Evolutionary conservation across 2,329 filamentous ascomycete species (phyloP).

Genomic region (Arachnomyces sp.): DNA sequence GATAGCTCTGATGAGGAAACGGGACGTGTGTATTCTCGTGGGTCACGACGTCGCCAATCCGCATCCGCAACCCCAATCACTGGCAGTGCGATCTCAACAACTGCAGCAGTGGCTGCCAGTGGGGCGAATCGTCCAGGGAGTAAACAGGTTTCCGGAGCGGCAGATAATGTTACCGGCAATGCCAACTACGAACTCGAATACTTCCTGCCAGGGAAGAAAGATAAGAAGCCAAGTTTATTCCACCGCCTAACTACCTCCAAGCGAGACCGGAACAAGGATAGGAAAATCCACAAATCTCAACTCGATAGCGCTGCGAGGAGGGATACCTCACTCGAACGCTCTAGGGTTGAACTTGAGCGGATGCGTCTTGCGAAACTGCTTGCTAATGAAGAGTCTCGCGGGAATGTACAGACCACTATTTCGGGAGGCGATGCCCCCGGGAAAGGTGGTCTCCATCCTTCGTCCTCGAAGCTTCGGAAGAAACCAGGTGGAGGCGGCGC

Average conservation of each 20-base stretch:
- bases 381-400: conserved; percentile 9
- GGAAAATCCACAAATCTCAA: conserved; percentile 47
- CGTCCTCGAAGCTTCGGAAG: conserved; percentile 23
- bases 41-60: conserved; percentile 15
- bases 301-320: conserved; percentile 52
- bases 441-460: conserved; percentile 1
- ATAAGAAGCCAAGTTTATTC: conserved; percentile 24
- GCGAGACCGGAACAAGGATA: conserved; percentile 18
- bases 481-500: conserved; percentile 7
- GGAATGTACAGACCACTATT: conserved; percentile 8
- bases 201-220: conserved; percentile 23
- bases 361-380: conserved; percentile 18
- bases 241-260: conserved; percentile 20
- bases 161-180: conserved; percentile 49
- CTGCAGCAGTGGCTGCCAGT: conserved; percentile 6
- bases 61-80: conserved; percentile 23
- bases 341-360: conserved; percentile 39
- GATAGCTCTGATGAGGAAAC: conserved; percentile 50
- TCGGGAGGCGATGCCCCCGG: conserved; percentile 12
- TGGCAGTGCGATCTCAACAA: conserved; percentile 20
- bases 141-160: conserved; percentile 35
- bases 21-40: conserved; percentile 18
- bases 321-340: conserved; percentile 56
- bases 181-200: conserved; percentile 27
- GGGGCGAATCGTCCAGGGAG: conserved; percentile 25